These are phyloP conservation scores for Saccharomycopsis amapae DNA, from an alignment of 805 yeast genomes.

Conservation along the genomic window DNA sequence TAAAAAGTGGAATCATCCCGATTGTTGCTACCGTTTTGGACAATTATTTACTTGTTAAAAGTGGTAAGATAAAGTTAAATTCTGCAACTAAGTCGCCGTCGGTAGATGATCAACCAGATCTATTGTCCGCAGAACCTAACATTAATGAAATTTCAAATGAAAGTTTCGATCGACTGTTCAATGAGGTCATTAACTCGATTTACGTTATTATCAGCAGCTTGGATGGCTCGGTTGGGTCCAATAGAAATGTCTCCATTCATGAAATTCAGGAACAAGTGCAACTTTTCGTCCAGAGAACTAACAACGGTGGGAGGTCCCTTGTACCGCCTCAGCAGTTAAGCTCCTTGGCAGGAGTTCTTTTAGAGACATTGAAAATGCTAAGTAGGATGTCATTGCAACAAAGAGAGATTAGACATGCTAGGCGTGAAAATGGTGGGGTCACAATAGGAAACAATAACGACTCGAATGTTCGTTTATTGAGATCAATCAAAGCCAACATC, in stretches of 20 bases:
- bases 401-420: too few relatives aligned
- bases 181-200: slow-evolving; percentile 5
- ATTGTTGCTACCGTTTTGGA: slow-evolving; percentile 87
- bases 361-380: slow-evolving; percentile 5
- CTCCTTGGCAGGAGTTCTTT: slow-evolving; percentile 1
- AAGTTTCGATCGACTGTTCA: slow-evolving; percentile 1
- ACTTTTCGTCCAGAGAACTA: neutral
- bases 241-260: neutral
- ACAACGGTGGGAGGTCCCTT: neutral
- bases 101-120: too few relatives aligned
- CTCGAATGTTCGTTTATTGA: slow-evolving; percentile 3
- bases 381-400: neutral
- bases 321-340: slow-evolving; percentile 7
- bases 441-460: neutral
- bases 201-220: slow-evolving; percentile 2
- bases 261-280: slow-evolving; percentile 5
- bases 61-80: slow-evolving; percentile 7
- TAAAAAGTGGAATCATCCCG: slow-evolving; percentile 87
- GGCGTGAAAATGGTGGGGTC: too few relatives aligned
- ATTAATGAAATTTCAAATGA: neutral
- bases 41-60: slow-evolving; percentile 50
- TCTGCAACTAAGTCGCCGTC: too few relatives aligned
- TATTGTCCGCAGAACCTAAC: too few relatives aligned
- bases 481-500: slow-evolving; percentile 5
- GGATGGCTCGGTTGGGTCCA: neutral